Evolutionary conservation across 192 early-diverging fungal genomes (phyloP).

Genomic region (Haplosporangium gracile): DNA sequence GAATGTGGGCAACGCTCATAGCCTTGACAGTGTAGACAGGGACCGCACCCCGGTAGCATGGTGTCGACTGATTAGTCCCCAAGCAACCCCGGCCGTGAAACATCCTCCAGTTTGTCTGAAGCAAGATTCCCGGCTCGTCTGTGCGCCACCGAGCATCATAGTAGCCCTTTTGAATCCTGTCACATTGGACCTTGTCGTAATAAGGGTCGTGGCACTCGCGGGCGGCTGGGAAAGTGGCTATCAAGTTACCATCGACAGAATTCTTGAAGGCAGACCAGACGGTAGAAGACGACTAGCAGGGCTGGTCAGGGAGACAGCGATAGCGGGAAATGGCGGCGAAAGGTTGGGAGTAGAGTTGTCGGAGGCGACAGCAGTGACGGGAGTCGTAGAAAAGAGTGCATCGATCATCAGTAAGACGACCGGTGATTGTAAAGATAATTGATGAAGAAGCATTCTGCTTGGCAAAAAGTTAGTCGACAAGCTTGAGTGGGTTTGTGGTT

Average conservation of each 20-base stretch:
- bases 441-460: background rate
- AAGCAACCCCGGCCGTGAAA: conserved; percentile 17
- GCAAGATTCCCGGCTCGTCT: conserved; percentile 28
- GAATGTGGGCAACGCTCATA: conserved; percentile 40
- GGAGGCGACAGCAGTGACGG: too few species aligned
- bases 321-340: background rate
- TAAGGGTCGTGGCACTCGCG: conserved; percentile 43
- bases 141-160: conserved; percentile 29
- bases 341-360: too few species aligned
- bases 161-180: conserved; percentile 51
- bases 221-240: conserved; percentile 44
- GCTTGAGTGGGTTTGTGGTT: too few species aligned
- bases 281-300: conserved; percentile 44
- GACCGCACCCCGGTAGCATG: conserved; percentile 47
- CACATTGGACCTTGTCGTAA: conserved; percentile 41
- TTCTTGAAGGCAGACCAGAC: conserved; percentile 40
- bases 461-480: too few species aligned
- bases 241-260: conserved; percentile 23
- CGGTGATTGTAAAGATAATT: background rate
- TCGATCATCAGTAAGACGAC: background rate
- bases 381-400: background rate
- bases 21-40: conserved; percentile 53
- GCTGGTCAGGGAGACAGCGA: conserved; percentile 16
- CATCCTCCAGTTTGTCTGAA: conserved; percentile 29
- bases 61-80: conserved; percentile 31